Base-by-base conservation (phyloP, 2,329 filamentous ascomycete species). In the Fusarium sacchari region DNA sequence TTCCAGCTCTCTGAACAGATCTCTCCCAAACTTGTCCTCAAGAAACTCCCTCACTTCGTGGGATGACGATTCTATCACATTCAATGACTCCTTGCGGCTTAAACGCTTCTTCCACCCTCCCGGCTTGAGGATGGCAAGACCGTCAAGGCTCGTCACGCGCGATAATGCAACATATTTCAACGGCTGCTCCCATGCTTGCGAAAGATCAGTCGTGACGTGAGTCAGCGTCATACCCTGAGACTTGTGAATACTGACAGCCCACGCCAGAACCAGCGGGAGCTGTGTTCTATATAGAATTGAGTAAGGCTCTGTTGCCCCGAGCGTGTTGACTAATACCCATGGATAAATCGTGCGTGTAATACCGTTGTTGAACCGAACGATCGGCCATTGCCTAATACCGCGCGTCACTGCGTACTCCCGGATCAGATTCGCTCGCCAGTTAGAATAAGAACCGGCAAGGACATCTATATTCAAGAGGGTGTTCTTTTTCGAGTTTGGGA, bases 231-330 rank as follows among this genome's bases (percentile, higher is more conserved):
- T 88, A 7, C 90, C 89, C 80, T 92, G 88, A 8, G 85, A 85
- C 77, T 90, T 91, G 77, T 92, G 90, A 5, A 91, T 87, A 0
- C 86, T 92, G 75, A 91, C 86, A 0, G 90, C 90, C 88, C 90
- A 92, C 0, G 86, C 90, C 0, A 89, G 83, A 3, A 85, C 80
- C 0, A 92, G 82, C 0, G 90, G 91, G 11, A 92, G 84, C 75
- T 92, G 90, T 1, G 89, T 90, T n/a, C 90, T 30, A 83, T 83
- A 82, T 0, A 91, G 76, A 3, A 87, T 73, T 40, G 83, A 86
- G 69, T 86, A 86, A 0, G 87, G 87, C 56, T 77, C 26, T 5
- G 81, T 77, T 44, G 85, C 80, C 5, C 87, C 88, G 1, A 88
- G 70, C 59, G 87, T 81, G 24, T 81, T 84, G 34, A 88, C 79